Conservation (phyloP, 768 basidiomycete species). For the Auricularia heimuer region DNA sequence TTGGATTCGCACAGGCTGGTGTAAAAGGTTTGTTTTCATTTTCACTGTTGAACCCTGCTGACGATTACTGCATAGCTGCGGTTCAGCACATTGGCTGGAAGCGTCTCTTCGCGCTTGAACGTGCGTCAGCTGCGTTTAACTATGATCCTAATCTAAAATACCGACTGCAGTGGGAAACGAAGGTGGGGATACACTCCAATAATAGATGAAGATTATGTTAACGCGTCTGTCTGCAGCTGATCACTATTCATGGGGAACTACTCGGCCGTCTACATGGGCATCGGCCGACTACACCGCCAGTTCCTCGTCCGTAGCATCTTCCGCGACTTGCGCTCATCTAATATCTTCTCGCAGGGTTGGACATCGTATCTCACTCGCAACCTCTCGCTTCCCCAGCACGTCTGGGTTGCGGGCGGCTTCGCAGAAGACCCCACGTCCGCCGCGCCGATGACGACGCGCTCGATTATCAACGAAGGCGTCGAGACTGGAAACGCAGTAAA, state of each 20-base stretch:
- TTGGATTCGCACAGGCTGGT: slow-evolving; percentile 15
- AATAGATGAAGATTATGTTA: too few species aligned
- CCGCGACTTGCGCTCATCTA: not conserved
- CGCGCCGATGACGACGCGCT: slow-evolving; percentile 17
- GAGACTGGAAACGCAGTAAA: slow-evolving; percentile 8
- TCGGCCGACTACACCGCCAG: slow-evolving; percentile 17
- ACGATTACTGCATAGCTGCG: slow-evolving; percentile 16
- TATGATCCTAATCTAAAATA: not conserved
- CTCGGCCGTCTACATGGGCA: slow-evolving; percentile 13
- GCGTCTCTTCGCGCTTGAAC: slow-evolving; percentile 18
- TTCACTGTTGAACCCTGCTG: not conserved
- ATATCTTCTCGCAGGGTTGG: slow-evolving; percentile 14
- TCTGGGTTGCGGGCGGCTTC: slow-evolving; percentile 17
- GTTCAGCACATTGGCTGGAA: slow-evolving; percentile 17
- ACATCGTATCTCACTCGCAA: slow-evolving; percentile 14
- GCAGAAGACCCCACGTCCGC: slow-evolving; percentile 19
- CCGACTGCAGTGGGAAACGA: not conserved
- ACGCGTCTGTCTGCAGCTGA: slow-evolving; percentile 10
- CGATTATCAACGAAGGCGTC: not conserved
- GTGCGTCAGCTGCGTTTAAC: slow-evolving; percentile 9
- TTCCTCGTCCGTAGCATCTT: slow-evolving; percentile 12
- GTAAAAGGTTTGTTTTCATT: not conserved
- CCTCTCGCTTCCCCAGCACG: slow-evolving; percentile 11
- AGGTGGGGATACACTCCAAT: not conserved
- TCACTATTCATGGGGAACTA: slow-evolving; percentile 15